Evolutionary conservation across 1,139 yeast genomes (phyloP), one percentile per base, ranked within the genome.

Genomic region (Suhomyces ambrosiae): DNA sequence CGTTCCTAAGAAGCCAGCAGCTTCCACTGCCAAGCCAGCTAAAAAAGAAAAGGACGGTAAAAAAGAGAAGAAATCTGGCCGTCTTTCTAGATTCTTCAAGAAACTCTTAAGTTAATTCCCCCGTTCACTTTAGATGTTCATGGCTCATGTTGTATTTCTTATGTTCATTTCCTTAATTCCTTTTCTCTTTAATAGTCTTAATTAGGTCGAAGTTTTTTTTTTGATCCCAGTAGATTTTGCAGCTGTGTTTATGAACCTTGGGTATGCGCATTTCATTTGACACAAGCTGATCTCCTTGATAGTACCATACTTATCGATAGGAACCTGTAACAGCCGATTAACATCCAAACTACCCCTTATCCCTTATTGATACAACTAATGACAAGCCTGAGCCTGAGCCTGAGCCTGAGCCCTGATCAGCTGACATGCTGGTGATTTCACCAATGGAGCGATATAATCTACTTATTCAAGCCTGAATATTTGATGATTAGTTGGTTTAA

Each of bases 41-140:
- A 31, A 68, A 68, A 61, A 71, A 13, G 48, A 47, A 38, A 46
- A 48, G 50, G 52, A 53, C 40, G 43, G 47, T 23, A 44, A 52
- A 18, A 42, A 38, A 27, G 54, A 69, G 56, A 71, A 71, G 64
- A 73, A 69, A 58, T 58, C 56, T 28, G 70, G 76, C 14, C 61
- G 71, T 37, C 58, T 74, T 33, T 61, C 76, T 33, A 74, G 71
- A 51, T 53, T 50, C 46, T 48, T 75, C 45, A 75, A 73, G 61
- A 74, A 68, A 52, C 49, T 70, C 26, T 65, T 73, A 49, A 58
- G 53, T 41, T 68, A 40, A 23, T 29, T 28, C 9, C 11, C 16
- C 13, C 14, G 18, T 29, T 27, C 15, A 21, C 15, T 14, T 27
- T 35, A 32, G 40, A 30, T 24, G 15, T 27, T 38, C 37, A 32